Percentiles rank a stretch among this genome's conserved stretches.
phyloP scores from a whole-genome alignment of 306 rosid genomes.

The Rosa multiflora region DNA sequence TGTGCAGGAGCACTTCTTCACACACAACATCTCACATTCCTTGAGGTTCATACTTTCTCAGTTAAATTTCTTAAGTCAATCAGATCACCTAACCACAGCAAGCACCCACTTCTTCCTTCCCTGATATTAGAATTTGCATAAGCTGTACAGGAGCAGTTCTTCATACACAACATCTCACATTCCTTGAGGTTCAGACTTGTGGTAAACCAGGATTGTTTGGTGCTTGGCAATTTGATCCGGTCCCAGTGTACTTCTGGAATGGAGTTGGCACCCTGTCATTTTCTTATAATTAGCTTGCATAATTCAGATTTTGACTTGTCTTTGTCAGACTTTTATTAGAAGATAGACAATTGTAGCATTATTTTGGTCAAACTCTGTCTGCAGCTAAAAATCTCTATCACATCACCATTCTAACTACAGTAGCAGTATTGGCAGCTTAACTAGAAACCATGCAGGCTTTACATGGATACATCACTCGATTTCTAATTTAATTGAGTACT shows the following conservation, averaged over 20 bases:
- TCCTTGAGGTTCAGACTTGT: not conserved
- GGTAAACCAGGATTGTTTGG: not conserved
- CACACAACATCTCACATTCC: too few relatives aligned
- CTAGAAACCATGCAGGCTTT: not conserved
- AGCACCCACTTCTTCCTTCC: too few relatives aligned
- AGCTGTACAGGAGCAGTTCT: too few relatives aligned
- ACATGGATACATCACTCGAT: too few relatives aligned
- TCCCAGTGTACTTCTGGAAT: too few relatives aligned
- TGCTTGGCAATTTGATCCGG: conserved; percentile 2
- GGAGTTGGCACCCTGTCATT: too few relatives aligned
- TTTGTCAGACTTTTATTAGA: not conserved
- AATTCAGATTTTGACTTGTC: not conserved
- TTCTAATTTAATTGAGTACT: not conserved
- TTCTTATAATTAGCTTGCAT: not conserved
- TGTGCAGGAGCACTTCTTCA: too few relatives aligned
- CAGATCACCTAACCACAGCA: too few relatives aligned
- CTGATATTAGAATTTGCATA: too few relatives aligned
- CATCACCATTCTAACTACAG: not conserved
- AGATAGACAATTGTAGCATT: not conserved
- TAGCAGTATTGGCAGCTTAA: not conserved
- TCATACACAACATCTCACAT: too few relatives aligned
- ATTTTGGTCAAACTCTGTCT: not conserved
- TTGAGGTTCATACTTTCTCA: too few relatives aligned
- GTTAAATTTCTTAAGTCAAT: too few relatives aligned
- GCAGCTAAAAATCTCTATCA: not conserved